A percentile compares a stretch with the other conserved stretches of the same genome.
Conservation (phyloP, 2,329 filamentous ascomycete species). For the Cladosporium velox region DNA sequence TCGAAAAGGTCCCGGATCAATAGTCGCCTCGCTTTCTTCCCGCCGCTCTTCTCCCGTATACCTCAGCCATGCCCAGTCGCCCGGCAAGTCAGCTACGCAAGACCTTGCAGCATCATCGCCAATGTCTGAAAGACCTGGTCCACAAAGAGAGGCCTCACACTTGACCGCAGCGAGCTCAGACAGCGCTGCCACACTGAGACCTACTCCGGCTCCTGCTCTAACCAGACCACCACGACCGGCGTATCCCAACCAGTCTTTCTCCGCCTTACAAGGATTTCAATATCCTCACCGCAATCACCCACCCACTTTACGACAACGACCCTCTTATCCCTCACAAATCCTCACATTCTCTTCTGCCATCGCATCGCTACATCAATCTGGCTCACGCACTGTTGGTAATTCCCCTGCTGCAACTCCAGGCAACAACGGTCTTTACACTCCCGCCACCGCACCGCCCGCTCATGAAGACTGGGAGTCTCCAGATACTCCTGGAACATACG, state of each 20-base stretch:
- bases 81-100: background rate
- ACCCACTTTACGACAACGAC: constrained; percentile 45
- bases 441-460: constrained; percentile 33
- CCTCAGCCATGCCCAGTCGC: constrained; percentile 1
- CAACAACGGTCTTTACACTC: constrained; percentile 46
- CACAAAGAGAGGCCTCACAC: constrained; percentile 45
- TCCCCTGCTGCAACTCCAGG: constrained; percentile 49
- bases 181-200: constrained; percentile 36
- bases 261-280: constrained; percentile 49
- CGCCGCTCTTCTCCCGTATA: constrained; percentile 9
- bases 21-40: constrained; percentile 5
- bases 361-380: constrained; percentile 43
- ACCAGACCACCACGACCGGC: constrained; percentile 37
- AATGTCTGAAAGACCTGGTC: constrained; percentile 31
- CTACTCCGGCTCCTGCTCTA: constrained; percentile 28
- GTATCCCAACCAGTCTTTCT: constrained; percentile 54
- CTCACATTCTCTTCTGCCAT: constrained; percentile 45
- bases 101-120: background rate
- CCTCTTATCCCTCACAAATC: constrained; percentile 46
- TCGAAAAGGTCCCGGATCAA: background rate
- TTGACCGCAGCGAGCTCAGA: constrained; percentile 45
- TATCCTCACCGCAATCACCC: constrained; percentile 41
- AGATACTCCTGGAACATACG: constrained; percentile 46
- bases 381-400: constrained; percentile 47
- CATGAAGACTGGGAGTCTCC: constrained; percentile 33